Base-by-base conservation (phyloP, 2,329 filamentous ascomycete species). In the Fonsecaea nubica region DNA sequence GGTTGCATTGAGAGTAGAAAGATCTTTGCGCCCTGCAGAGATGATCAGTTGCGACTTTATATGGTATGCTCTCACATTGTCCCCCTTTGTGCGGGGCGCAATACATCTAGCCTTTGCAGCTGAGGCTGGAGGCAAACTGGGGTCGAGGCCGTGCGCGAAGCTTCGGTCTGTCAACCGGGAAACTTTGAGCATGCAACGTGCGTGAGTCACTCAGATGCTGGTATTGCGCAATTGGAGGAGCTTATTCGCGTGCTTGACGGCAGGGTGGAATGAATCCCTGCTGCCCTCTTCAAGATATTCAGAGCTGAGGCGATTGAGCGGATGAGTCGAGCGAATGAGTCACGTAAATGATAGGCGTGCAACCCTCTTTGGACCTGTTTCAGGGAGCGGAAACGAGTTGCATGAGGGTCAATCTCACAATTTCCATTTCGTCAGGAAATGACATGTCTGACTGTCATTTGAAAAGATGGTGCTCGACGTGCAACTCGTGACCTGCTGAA, bases 161-260 rank as follows among this genome's bases (percentile, higher is more conserved):
- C 45, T 50, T 10, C 45, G 25, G 25, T 25, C 13, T 25, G 18
- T 33, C 12, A 9, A 32, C 40, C 21, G 40, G 21, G 58, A 53
- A 45, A 30, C 21, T 12, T 12, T 10, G 8, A 50, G 9, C 25
- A 4, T 25, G 53, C 33, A 8, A 21, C 8, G 3, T 6, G 30
- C n/a, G 32, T 61, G 58, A 61, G 58, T 61, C 48, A 61, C 35
- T 42, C 18, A 35, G 45, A 9, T 52, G 15, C 15, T 59, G 8
- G 15, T 30, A 12, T 53, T 40, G 45, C 58, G 18, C 48, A 42
- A 35, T 38, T 48, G 42, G 9, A 48, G 2, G 4, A 48, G n/a
- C 42, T 21, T 3, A 48, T 48, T 48, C n/a, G n/a, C 3, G 42
- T 48, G n/a, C 42, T 48, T 25, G n/a, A 48, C 7, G 25, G 25